Base-by-base conservation (phyloP, 2,329 filamentous ascomycete genomes). In the Trichophyton simii region DNA sequence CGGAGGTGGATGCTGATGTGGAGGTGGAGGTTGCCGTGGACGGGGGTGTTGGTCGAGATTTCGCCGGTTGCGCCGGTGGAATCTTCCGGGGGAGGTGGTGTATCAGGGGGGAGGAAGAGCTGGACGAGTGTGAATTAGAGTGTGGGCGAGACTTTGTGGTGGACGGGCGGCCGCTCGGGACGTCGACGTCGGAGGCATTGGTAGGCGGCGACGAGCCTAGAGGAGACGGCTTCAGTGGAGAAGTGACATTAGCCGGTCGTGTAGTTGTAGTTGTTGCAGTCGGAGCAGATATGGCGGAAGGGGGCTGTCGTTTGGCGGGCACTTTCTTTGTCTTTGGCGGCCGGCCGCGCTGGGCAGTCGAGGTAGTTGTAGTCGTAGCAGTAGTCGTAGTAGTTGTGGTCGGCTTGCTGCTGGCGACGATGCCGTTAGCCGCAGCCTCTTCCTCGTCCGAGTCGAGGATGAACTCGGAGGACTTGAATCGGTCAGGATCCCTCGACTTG, bases 221-320 rank as follows among this genome's bases (percentile, higher is more conserved):
- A 11, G 82, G 83, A 15, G 83, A 85, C 1, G 82, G 82, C 60
- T 85, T 85, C 67, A 79, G 81, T 1, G 83, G 82, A 48, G 81
- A 83, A 63, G 76, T 83, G 22, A 73, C 75, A 58, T 66, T 72
- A 25, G 42, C 20, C 20, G 41, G 58, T 15, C 41, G 20, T n/a
- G 41, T 42, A 61, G 70, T 76, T 71, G 70, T 76, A 71, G 70
- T 67, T 22, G 70, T 65, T 15, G 71, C 68, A 48, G 72, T 68
- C 62, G 75, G 73, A 13, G 70, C 68, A 41, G 73, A 68, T 48
- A 72, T 69, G 57, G 55, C 74, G 28, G 64, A 61, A n/a, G 66
- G 62, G 38, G 59, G n/a, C 18, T 59, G 15, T 38, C 60, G 64
- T 20, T 52, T 34, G 18, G 34, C 50, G 13, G 61, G 9, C 3